Percentiles rank a stretch among this genome's conserved stretches.
phyloP scores from a whole-genome alignment of 1,139 yeast species.

The Geotrichum siamense region DNA sequence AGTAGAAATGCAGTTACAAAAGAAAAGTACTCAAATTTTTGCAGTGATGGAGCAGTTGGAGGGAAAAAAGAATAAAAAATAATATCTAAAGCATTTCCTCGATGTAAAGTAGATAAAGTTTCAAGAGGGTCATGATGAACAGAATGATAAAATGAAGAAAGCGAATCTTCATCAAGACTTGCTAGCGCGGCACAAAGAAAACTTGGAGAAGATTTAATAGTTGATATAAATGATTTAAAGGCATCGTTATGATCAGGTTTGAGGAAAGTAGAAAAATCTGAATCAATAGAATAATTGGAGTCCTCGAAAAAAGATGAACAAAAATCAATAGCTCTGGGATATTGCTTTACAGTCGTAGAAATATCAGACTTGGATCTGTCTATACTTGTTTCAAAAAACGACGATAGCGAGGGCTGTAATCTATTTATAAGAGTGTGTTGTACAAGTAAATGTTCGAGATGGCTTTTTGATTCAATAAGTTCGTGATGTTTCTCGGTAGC shows the following conservation, averaged over 20 bases:
- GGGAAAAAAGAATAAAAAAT: slow-evolving; percentile 31
- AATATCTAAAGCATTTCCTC: slow-evolving; percentile 30
- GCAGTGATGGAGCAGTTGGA: slow-evolving; percentile 22
- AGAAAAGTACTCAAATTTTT: slow-evolving; percentile 30
- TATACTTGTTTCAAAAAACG: slow-evolving; percentile 20
- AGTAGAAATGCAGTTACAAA: slow-evolving; percentile 25
- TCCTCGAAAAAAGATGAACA: slow-evolving; percentile 23
- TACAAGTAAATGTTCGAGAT: slow-evolving; percentile 22
- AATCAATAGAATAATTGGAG: slow-evolving; percentile 16
- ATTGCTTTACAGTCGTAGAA: slow-evolving; percentile 23
- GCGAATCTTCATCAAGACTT: slow-evolving; percentile 25
- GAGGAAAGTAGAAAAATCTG: slow-evolving; percentile 21
- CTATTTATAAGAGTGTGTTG: slow-evolving; percentile 23
- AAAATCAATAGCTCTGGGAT: slow-evolving; percentile 26
- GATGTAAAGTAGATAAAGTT: slow-evolving; percentile 24
- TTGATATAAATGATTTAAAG: slow-evolving; percentile 31
- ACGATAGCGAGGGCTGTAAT: slow-evolving; percentile 21
- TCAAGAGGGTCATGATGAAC: slow-evolving; percentile 23
- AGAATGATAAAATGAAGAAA: slow-evolving; percentile 21
- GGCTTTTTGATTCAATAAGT: slow-evolving; percentile 20
- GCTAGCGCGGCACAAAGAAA: slow-evolving; percentile 31
- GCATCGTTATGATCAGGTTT: slow-evolving; percentile 26
- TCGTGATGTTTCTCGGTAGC: slow-evolving; percentile 17
- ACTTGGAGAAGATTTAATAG: slow-evolving; percentile 33
- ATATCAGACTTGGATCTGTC: slow-evolving; percentile 21